Base-by-base conservation (phyloP, 352 stramenopile genomes). In the Phytophthora pini region DNA sequence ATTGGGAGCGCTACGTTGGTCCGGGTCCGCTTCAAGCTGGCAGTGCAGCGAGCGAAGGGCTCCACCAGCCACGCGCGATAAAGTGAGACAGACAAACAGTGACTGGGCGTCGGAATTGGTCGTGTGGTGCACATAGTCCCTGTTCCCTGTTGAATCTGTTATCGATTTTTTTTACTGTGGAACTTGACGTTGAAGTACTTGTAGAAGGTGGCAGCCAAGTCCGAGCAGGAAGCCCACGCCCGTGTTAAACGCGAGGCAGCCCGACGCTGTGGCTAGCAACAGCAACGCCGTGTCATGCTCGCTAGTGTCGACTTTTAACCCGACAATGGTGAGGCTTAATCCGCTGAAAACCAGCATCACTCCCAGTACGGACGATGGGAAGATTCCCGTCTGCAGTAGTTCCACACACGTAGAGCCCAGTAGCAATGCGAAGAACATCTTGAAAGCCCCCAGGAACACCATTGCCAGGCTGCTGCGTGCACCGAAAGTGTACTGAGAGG, bases 401-500 rank as follows among this genome's bases (percentile, higher is more conserved):
- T 66, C 61, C n/a, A 90, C 76, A 27, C 76, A 87, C 59, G 81
- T 84, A 9, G 82, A 88, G 39, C 92, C 92, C 32, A 98, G 89
- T 15, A 98, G 80, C 24, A 98, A 61, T n/a, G 90, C 86, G 49
- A 98, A 77, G 15, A 88, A 70, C n/a, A 98, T 71, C 77, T 98
- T 98, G 55, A 92, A 81, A 2, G 61, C 24, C 10, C 95, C 95
- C 3, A 98, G 77, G 56, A 98, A 84, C 1, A 95, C 73, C 70
- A 98, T 95, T 10, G 92, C 84, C 17, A 97, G 77, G 60, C 90
- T 97, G 66, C 89, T 94, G 38, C 91, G 80, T 2, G 95, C 95
- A 15, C 95, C 95, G 44, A 98, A 97, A 29, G 88, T 74, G 79
- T 97, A 87, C 71, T 98, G 94, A 29, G 89, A 95, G 7, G 93